phyloP scores from a whole-genome alignment of 352 stramenopile species.

The Phytophthora palmivora region DNA sequence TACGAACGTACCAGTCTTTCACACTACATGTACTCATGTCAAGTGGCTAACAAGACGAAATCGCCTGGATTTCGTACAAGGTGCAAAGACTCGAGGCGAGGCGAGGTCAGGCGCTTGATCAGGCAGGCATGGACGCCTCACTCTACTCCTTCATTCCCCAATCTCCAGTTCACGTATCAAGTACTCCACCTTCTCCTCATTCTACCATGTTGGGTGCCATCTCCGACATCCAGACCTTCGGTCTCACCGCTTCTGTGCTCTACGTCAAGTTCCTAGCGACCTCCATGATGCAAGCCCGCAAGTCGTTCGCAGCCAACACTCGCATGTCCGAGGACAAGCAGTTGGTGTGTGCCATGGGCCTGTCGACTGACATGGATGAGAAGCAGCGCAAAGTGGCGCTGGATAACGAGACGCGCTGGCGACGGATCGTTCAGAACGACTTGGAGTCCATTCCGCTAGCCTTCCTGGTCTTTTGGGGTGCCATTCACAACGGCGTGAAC shows the following conservation, averaged over 20 bases:
- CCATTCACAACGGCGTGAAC: slow-evolving; percentile 49
- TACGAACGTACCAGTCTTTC: too few relatives aligned
- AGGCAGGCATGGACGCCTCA: slow-evolving; percentile 11
- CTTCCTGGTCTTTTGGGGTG: slow-evolving; percentile 47
- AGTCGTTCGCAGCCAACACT: slow-evolving; percentile 55
- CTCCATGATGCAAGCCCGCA: slow-evolving; percentile 55
- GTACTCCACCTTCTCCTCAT: not conserved
- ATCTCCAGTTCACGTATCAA: slow-evolving; percentile 16
- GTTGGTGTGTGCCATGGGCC: slow-evolving; percentile 35
- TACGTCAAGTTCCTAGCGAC: slow-evolving; percentile 71
- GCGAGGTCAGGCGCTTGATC: slow-evolving; percentile 21
- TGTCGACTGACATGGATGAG: slow-evolving; percentile 30
- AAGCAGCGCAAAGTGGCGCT: slow-evolving; percentile 28
- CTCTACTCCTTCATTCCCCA: slow-evolving; percentile 18
- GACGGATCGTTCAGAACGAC: slow-evolving; percentile 66
- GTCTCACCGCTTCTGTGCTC: slow-evolving; percentile 39
- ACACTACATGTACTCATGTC: too few relatives aligned
- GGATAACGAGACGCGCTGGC: slow-evolving; percentile 53
- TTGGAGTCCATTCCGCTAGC: slow-evolving; percentile 63
- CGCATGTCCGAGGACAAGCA: slow-evolving; percentile 48
- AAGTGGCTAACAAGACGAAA: too few relatives aligned
- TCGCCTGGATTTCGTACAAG: too few relatives aligned
- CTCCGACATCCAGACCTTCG: slow-evolving; percentile 43
- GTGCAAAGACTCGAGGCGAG: slow-evolving; percentile 7
- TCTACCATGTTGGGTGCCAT: slow-evolving; percentile 25